Conservation (phyloP, 2,329 filamentous ascomycete species). For the Lecanosticta acicola region DNA sequence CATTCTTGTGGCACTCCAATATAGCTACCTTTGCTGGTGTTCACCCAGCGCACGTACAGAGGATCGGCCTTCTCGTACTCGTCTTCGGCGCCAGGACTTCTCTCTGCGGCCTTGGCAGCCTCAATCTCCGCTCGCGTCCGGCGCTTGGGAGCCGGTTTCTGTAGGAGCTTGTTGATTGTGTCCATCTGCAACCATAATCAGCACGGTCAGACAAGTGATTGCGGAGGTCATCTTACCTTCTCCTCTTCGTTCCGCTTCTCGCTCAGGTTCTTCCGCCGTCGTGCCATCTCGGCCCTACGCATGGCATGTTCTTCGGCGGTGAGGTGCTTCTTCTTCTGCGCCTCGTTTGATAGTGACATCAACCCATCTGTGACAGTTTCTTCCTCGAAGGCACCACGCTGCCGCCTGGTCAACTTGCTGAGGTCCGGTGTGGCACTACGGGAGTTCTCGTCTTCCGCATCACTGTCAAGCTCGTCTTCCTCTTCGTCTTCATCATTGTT, state of each 20-base stretch:
- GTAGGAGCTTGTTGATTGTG: constrained; percentile 84
- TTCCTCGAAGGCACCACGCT: constrained; percentile 55
- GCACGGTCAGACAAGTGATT: not conserved
- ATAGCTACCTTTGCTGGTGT: constrained; percentile 58
- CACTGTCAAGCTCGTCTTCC: constrained; percentile 38
- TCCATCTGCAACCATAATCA: constrained; percentile 58
- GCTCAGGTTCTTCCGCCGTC: constrained; percentile 65
- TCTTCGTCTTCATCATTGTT: constrained; percentile 35
- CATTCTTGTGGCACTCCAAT: constrained; percentile 65
- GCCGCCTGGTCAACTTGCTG: constrained; percentile 62
- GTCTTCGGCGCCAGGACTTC: constrained; percentile 45
- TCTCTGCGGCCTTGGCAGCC: constrained; percentile 42
- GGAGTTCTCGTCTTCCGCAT: constrained; percentile 49
- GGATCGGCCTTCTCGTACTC: constrained; percentile 40
- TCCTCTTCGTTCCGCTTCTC: constrained; percentile 76
- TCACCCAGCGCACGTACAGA: constrained; percentile 65
- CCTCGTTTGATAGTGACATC: constrained; percentile 56
- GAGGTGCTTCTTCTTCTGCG: constrained; percentile 66
- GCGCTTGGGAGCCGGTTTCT: constrained; percentile 73
- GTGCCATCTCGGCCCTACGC: constrained; percentile 67
- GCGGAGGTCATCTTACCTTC: constrained; percentile 48
- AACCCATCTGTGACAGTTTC: constrained; percentile 35
- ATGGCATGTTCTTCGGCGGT: constrained; percentile 69
- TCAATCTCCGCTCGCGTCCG: constrained; percentile 45
- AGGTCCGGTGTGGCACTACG: constrained; percentile 57